Percentiles rank a stretch among this genome's conserved stretches.
Conservation (phyloP, 2,329 filamentous ascomycete genomes). For the Aureobasidium zeae region DNA sequence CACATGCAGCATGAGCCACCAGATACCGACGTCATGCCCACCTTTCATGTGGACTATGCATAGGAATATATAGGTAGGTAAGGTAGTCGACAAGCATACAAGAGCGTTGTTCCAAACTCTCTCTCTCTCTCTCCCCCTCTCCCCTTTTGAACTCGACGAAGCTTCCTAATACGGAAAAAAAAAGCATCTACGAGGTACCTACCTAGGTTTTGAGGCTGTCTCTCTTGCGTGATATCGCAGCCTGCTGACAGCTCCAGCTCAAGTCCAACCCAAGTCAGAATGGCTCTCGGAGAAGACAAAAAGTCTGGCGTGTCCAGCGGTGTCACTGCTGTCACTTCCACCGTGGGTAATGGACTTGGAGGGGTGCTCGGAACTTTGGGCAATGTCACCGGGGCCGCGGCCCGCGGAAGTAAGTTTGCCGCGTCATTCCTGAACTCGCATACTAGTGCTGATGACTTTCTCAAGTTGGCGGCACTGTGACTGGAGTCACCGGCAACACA, state of each 20-base stretch:
- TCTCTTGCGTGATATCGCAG: too few relatives aligned
- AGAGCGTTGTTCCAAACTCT: too few relatives aligned
- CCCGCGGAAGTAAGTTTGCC: conserved; percentile 26
- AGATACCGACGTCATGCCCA: conserved; percentile 11
- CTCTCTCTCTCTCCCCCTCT: too few relatives aligned
- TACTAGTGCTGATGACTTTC: background rate
- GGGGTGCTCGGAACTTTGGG: conserved; percentile 46
- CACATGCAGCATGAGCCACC: conserved; percentile 8
- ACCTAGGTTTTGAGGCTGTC: too few relatives aligned
- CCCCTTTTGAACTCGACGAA: too few relatives aligned
- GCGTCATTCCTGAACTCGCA: background rate
- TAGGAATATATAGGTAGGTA: background rate
- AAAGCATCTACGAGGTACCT: too few relatives aligned
- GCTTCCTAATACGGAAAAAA: too few relatives aligned
- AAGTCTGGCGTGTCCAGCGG: conserved; percentile 41
- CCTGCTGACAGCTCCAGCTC: too few relatives aligned
- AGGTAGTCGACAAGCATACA: too few relatives aligned
- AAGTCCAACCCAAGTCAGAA: too few relatives aligned
- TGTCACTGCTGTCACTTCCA: conserved; percentile 47
- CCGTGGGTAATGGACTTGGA: conserved; percentile 47
- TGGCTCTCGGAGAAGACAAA: conserved; percentile 20
- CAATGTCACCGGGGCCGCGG: conserved; percentile 42
- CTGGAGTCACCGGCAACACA: conserved; percentile 36
- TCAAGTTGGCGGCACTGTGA: conserved; percentile 36
- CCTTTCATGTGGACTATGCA: background rate